Percentiles rank a stretch among this genome's conserved stretches.
These are phyloP conservation scores for Aspergillus jensenii DNA, from an alignment of 2,329 filamentous ascomycete species.

Conservation along the genomic window DNA sequence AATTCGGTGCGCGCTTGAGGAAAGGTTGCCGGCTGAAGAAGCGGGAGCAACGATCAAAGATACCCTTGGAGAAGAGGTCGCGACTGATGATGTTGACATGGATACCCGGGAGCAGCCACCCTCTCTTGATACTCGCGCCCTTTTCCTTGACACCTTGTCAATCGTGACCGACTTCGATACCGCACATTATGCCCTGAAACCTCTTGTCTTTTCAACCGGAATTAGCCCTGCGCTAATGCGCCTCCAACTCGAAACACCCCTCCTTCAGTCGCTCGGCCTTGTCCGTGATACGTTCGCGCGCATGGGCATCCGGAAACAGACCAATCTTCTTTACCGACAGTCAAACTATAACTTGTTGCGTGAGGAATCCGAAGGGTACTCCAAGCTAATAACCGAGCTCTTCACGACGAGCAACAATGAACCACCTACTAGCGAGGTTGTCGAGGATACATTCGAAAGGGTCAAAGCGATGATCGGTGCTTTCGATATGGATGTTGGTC, in stretches of 20 bases:
- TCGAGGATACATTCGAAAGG: slow-evolving; percentile 82
- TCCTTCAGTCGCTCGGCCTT: slow-evolving; percentile 74
- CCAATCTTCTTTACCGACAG: slow-evolving; percentile 90
- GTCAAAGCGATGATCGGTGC: slow-evolving; percentile 95
- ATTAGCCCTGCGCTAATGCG: slow-evolving; percentile 74
- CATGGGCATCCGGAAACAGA: slow-evolving; percentile 83
- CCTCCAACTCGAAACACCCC: slow-evolving; percentile 73
- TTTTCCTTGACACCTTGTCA: slow-evolving; percentile 82
- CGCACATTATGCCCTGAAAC: slow-evolving; percentile 57
- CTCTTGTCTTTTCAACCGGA: slow-evolving; percentile 69
- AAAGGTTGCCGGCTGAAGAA: slow-evolving; percentile 64
- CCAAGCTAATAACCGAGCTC: slow-evolving; percentile 91
- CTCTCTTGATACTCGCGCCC: slow-evolving; percentile 61
- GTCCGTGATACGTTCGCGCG: slow-evolving; percentile 82
- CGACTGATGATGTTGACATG: slow-evolving; percentile 48
- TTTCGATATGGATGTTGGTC: slow-evolving; percentile 93
- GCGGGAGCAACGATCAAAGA: slow-evolving; percentile 72
- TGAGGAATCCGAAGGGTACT: slow-evolving; percentile 95
- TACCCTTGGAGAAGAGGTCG: slow-evolving; percentile 62
- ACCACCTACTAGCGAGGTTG: slow-evolving; percentile 71
- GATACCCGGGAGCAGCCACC: slow-evolving; percentile 45
- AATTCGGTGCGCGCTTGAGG: slow-evolving; percentile 70
- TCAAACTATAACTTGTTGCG: slow-evolving; percentile 94
- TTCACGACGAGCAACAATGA: slow-evolving; percentile 82
- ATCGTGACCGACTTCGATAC: slow-evolving; percentile 73